Conservation (phyloP, 2,329 filamentous ascomycete species). For the Graphiopsis chlorocephala region DNA sequence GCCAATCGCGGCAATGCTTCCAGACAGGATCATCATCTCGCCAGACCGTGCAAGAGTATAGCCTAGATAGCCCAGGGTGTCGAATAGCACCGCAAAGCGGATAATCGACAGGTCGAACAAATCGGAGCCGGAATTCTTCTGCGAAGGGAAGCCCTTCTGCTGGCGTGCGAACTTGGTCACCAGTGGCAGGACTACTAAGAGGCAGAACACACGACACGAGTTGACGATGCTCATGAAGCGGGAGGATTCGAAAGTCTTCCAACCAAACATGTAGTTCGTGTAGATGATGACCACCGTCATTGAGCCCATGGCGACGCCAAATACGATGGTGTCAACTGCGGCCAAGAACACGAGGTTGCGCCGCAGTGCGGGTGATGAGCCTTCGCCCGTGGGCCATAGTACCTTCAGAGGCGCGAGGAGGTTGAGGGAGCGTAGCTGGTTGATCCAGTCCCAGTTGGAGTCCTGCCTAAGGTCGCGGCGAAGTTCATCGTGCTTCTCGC, state of each 20-base stretch:
- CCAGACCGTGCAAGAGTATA: conserved; percentile 66
- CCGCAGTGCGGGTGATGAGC: conserved; percentile 60
- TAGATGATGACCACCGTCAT: conserved; percentile 84
- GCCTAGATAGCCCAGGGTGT: conserved; percentile 71
- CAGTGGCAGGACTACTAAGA: conserved; percentile 72
- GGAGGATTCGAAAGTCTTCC: conserved; percentile 77
- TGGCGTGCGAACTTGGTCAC: conserved; percentile 73
- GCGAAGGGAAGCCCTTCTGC: conserved; percentile 41
- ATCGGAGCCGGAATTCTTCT: conserved; percentile 69
- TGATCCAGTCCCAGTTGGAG: conserved; percentile 43
- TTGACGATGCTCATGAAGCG: conserved; percentile 80
- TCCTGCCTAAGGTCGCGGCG: conserved; percentile 25
- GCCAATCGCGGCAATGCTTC: conserved; percentile 71
- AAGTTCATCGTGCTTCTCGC: conserved; percentile 58
- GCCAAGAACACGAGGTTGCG: conserved; percentile 81
- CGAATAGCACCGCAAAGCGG: conserved; percentile 70
- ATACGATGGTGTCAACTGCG: conserved; percentile 74
- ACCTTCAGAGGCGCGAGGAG: conserved; percentile 75
- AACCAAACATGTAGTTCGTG: conserved; percentile 73
- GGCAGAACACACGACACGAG: conserved; percentile 68
- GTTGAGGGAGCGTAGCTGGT: conserved; percentile 53
- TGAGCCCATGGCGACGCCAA: conserved; percentile 77
- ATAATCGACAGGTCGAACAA: conserved; percentile 74
- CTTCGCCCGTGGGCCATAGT: conserved; percentile 68
- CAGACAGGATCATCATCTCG: conserved; percentile 66